Conservation (phyloP, 345 rosid species). For the Garcia nutans region DNA sequence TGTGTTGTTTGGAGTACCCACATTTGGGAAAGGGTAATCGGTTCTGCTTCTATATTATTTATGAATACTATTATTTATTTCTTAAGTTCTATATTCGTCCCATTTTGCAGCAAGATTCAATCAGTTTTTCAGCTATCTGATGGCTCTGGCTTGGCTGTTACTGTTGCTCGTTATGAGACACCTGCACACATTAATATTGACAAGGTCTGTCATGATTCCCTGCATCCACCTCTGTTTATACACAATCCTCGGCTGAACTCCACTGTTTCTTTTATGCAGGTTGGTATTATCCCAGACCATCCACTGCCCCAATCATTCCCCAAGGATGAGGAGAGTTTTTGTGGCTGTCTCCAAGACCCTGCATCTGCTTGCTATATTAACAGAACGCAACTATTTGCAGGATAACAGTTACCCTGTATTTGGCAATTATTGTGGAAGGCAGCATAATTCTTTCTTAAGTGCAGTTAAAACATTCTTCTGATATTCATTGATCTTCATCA, state of each 20-base stretch:
- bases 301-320: slow-evolving; percentile 80
- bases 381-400: slow-evolving; percentile 57
- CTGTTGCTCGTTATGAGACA: slow-evolving; percentile 92
- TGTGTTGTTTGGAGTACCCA: slow-evolving; percentile 77
- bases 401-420: slow-evolving; percentile 28
- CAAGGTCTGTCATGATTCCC: slow-evolving; percentile 46
- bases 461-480: slow-evolving; percentile 14
- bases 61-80: not conserved
- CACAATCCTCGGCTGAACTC: not conserved
- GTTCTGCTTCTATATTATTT: not conserved
- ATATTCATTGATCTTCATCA: not conserved
- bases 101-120: slow-evolving; percentile 80
- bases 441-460: not conserved
- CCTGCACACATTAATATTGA: slow-evolving; percentile 87
- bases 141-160: slow-evolving; percentile 92
- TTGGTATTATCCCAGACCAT: slow-evolving; percentile 90
- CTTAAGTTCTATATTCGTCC: slow-evolving; percentile 16
- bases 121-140: slow-evolving; percentile 92
- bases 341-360: slow-evolving; percentile 78
- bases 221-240: not conserved
- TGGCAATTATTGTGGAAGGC: not conserved
- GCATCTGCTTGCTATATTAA: slow-evolving; percentile 63
- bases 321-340: slow-evolving; percentile 67
- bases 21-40: slow-evolving; percentile 91
- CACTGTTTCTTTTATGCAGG: slow-evolving; percentile 34